Evolutionary conservation across 768 basidiomycete species (phyloP).

Genomic region (Collybia sordida): DNA sequence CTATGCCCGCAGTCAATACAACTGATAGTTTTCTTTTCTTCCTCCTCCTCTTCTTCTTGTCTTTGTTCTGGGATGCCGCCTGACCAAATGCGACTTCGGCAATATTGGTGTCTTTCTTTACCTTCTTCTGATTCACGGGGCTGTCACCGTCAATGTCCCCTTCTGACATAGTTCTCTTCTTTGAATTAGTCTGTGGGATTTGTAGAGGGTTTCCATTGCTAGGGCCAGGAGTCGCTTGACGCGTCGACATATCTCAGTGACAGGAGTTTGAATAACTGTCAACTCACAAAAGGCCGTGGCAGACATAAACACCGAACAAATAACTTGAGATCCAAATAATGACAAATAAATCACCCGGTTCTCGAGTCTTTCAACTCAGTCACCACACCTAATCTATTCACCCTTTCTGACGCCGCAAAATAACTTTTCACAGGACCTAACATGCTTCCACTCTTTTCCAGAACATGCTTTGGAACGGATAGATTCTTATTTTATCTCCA

Average conservation of each 20-base stretch:
- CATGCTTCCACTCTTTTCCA: no score
- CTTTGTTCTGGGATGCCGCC: slow-evolving; percentile 25
- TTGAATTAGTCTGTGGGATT: slow-evolving; percentile 24
- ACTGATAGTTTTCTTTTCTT: slow-evolving; percentile 35
- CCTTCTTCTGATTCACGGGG: slow-evolving; percentile 27
- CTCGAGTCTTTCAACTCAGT: background rate
- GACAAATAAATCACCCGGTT: background rate
- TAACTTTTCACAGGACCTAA: no score
- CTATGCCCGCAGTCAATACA: slow-evolving; percentile 16
- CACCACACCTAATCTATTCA: background rate
- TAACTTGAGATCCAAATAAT: background rate
- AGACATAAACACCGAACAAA: background rate
- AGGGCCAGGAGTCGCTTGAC: slow-evolving; percentile 33
- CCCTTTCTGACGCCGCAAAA: no score
- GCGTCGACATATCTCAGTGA: slow-evolving; percentile 24
- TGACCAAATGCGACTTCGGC: slow-evolving; percentile 4
- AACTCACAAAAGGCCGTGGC: background rate
- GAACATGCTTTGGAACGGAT: no score
- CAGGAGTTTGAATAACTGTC: background rate
- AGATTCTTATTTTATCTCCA: no score
- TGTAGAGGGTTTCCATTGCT: slow-evolving; percentile 20
- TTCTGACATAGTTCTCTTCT: slow-evolving; percentile 32
- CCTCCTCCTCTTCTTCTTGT: slow-evolving; percentile 34
- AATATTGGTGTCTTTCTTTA: slow-evolving; percentile 23
- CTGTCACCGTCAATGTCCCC: slow-evolving; percentile 18